Evolutionary conservation across 495 filamentous ascomycete genomes (phyloP).

Genomic region (Tetracladium setigerum): DNA sequence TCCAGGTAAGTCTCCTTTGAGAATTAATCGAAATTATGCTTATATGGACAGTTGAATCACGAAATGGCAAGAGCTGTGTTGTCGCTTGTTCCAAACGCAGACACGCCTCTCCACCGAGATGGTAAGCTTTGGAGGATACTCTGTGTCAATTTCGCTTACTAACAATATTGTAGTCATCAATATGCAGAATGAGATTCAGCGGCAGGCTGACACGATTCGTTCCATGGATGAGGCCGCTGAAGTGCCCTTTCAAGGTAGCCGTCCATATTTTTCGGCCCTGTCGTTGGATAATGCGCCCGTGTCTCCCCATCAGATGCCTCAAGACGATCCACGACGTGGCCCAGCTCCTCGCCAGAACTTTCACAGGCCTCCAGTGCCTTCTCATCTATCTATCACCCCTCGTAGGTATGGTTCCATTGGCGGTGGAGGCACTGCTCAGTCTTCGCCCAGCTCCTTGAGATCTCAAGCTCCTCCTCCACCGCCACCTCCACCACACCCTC

Average conservation of each 20-base stretch:
- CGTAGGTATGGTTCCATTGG: conserved; percentile 82
- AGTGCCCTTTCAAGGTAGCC: conserved; percentile 62
- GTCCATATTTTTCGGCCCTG: conserved; percentile 67
- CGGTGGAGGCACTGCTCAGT: conserved; percentile 45
- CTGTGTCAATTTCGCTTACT: conserved; percentile 3
- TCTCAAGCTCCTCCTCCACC: conserved; percentile 61
- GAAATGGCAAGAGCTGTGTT: conserved; percentile 69
- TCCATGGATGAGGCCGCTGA: conserved; percentile 69
- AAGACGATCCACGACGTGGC: conserved; percentile 71
- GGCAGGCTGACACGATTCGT: conserved; percentile 69
- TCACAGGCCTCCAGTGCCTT: conserved; percentile 71
- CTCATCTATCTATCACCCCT: conserved; percentile 69
- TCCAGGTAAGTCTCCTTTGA: conserved; percentile 46
- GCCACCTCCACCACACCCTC: conserved; percentile 62
- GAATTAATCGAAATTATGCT: background rate
- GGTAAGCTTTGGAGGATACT: conserved; percentile 35
- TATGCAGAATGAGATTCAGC: conserved; percentile 78
- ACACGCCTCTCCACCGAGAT: conserved; percentile 53
- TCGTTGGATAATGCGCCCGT: conserved; percentile 69
- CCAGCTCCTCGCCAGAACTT: conserved; percentile 40
- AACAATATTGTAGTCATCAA: conserved; percentile 49
- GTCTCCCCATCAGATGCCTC: conserved; percentile 84
- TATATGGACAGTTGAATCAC: conserved; percentile 45
- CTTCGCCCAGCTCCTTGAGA: conserved; percentile 68
- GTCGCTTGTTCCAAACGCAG: conserved; percentile 59